Conservation (phyloP, 208 protist species). For the Sergeia podlipaevii region DNA sequence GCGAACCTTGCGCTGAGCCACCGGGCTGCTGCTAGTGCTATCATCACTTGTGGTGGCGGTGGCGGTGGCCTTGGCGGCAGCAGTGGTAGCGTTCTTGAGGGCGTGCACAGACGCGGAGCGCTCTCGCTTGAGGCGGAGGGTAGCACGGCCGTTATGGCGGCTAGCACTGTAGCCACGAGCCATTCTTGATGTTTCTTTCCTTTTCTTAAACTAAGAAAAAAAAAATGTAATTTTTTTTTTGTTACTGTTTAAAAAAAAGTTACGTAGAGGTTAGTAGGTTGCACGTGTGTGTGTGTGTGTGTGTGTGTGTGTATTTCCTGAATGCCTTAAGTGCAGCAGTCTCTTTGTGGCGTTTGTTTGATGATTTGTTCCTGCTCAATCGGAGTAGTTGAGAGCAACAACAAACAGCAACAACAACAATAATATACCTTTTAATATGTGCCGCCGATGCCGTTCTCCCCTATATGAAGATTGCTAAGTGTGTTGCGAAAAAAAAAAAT, state of each 20-base stretch:
- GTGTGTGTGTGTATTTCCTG: no score
- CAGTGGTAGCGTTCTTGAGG: conserved; percentile 3
- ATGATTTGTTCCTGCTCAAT: no score
- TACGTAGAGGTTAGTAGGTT: no score
- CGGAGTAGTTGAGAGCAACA: no score
- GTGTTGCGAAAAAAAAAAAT: no score
- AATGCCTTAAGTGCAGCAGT: no score
- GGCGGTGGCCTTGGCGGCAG: neutral
- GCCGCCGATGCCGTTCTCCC: no score
- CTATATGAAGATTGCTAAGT: no score
- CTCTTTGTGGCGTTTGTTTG: no score
- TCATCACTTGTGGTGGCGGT: neutral
- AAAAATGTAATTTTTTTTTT: conserved; percentile 3
- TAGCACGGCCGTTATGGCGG: conserved; percentile 73
- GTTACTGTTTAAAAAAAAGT: conserved; percentile 3
- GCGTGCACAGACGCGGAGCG: conserved; percentile 47
- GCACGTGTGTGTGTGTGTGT: no score
- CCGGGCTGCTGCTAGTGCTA: neutral
- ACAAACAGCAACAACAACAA: no score
- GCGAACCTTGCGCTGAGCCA: conserved; percentile 18
- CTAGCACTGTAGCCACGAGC: conserved; percentile 77
- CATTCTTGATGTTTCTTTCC: conserved; percentile 27
- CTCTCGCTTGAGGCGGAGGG: conserved; percentile 65
- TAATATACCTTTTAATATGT: no score
- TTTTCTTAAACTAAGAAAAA: neutral